phyloP scores from a whole-genome alignment of 2,329 filamentous ascomycete species.

The Verticillium zaregamsianum region DNA sequence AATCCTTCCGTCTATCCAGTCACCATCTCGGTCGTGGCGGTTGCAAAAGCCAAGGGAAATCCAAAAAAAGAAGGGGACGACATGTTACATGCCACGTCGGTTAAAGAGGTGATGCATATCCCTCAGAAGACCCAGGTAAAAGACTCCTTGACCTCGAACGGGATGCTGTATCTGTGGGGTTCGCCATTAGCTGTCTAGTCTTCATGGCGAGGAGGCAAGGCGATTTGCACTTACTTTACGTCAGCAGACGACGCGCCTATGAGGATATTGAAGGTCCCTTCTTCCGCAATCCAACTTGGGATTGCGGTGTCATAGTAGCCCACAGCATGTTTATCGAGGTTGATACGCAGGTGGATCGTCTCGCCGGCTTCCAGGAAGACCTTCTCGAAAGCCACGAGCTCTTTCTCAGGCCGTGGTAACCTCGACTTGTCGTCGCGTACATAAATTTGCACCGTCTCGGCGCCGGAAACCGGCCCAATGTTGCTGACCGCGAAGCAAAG shows the following conservation, averaged over 20 bases:
- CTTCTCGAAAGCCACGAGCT: conserved; percentile 67
- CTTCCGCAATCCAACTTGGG: conserved; percentile 61
- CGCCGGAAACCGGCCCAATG: conserved; percentile 50
- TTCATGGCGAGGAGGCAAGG: neutral
- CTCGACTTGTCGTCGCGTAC: conserved; percentile 58
- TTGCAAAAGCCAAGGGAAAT: neutral
- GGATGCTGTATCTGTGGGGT: conserved; percentile 18
- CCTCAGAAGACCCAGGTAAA: conserved; percentile 61
- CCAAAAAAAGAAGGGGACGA: neutral
- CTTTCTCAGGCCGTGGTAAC: conserved; percentile 64
- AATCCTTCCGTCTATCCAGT: neutral
- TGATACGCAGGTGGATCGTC: conserved; percentile 43
- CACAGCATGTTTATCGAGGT: conserved; percentile 45
- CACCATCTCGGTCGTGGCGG: neutral
- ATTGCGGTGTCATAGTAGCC: conserved; percentile 60
- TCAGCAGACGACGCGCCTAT: conserved; percentile 60
- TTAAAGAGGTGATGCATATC: neutral
- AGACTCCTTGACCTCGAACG: conserved; percentile 58
- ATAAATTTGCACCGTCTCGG: conserved; percentile 66
- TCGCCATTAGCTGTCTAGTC: neutral
- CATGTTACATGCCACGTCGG: neutral
- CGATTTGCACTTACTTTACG: conserved; percentile 32
- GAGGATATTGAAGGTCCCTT: conserved; percentile 56
- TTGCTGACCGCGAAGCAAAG: conserved; percentile 48
- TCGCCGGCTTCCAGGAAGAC: conserved; percentile 53